Evolutionary conservation across 345 rosid species (phyloP), one percentile per base, ranked within the genome.

Genomic region (Arabis alpina): DNA sequence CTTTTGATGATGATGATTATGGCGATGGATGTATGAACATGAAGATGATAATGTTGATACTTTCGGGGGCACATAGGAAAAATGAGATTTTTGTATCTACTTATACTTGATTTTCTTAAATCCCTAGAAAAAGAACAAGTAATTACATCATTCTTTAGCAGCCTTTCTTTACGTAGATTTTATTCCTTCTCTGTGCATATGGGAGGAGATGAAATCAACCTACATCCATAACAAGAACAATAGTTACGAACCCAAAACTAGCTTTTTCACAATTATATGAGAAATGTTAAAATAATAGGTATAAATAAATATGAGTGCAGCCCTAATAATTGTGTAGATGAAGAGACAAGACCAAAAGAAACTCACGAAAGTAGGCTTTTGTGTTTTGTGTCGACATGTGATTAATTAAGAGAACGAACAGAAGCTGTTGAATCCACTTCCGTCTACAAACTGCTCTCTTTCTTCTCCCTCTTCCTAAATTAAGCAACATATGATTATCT

Each of bases 331-430:
- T 64, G 40, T 51, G 65, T 65, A 49, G 60, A 48, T 64, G 77
- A 57, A 64, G 52, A 73, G 71, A 65, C 71, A 73, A 48, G 65
- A 40, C 32, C 36, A 51, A 25, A 61, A 64, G 41, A 56, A 65
- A 72, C 71, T 65, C 66, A 64, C 71, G 65, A 39, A 65, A 73
- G 53, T 71, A 73, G 71, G 50, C 59, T 56, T 47, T 39, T 73
- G 71, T 73, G 76, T 71, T 62, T 36, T 65, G 36, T 55, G 66
- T 73, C 71, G 27, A 55, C 76, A 72, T 72, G 70, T 64, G 42
- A 54, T 64, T 56, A 39, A 76, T 79, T 75, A 84, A 77, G 77
- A 78, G 77, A 86, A 86, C 75, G 80, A 82, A 73, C 82, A 80
- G 79, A 82, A 81, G 79, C 37, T 64, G 60, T 76, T 64, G 80